Base-by-base conservation (phyloP, 2,329 filamentous ascomycete genomes). In the Mycosphaerella arachidis region DNA sequence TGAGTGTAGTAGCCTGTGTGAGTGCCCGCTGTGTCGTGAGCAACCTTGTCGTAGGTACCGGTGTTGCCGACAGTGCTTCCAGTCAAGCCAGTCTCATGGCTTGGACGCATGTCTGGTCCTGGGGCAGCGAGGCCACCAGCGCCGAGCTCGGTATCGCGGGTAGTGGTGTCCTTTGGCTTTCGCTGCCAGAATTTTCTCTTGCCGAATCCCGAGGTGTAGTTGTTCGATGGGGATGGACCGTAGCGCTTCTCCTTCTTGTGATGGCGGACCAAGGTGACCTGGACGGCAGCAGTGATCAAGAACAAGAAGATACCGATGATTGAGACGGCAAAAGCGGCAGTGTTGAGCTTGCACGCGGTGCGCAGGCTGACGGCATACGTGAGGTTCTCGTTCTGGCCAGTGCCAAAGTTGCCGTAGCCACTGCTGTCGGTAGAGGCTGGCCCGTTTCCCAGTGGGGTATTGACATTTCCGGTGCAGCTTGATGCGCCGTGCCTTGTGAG, bases 301-400 rank as follows among this genome's bases (percentile, higher is more conserved):
- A 93, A 94, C 75, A 93, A 86, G 77, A 90, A 74, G 86, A 89
- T 86, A 70, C 83, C 89, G 58, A 92, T 84, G 61, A 97, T 89
- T 31, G 92, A 79, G 16, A 94, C 86, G 3, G 90, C 89, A 65
- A 97, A 87, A 61, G 81, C 84, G 48, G 87, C 91, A 53, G 86
- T 90, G 76, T 96, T 85, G 66, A 96, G 78, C 60, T 81, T 81
- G 79, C 92, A 97, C 0, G 88, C 86, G 61, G 84, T 84, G n/a
- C 76, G 74, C 48, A 82, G 76, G 30, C 72, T 77, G 3, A 78
- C 75, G 27, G 75, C 61, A 67, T 80, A 80, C 52, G 77, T 79
- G 51, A 74, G 61, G 58, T 78, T 76, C 59, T 76, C 66, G 54
- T 72, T 72, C 40, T 70, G 55, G 45, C 68, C 70, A 48, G 76